Conservation (phyloP, 2,329 filamentous ascomycete species). For the Beauveria pseudobassiana region DNA sequence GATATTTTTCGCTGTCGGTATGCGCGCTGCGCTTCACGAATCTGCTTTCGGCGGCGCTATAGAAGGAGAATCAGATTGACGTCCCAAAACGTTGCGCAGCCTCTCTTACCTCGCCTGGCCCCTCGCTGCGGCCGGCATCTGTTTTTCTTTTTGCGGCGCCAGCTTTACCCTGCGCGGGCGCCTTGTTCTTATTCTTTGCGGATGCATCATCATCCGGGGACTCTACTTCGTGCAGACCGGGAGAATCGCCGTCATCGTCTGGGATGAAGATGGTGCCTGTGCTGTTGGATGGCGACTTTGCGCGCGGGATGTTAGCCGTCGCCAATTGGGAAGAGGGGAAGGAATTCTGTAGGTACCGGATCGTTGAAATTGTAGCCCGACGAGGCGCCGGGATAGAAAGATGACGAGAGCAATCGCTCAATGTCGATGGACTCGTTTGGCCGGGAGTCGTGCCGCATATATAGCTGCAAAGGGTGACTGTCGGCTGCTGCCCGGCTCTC, state of each 20-base stretch:
- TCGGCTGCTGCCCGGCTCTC: neutral
- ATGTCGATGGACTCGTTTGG: neutral
- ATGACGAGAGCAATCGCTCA: slow-evolving; percentile 3
- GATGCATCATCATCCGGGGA: neutral
- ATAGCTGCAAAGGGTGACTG: neutral
- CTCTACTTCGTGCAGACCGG: neutral
- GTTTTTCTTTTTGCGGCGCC: neutral
- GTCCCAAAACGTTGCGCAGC: neutral
- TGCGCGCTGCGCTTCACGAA: slow-evolving; percentile 70
- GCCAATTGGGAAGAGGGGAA: neutral
- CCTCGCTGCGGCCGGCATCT: neutral
- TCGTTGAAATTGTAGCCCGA: neutral
- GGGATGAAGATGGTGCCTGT: neutral
- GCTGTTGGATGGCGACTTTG: neutral
- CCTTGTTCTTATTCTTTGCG: neutral
- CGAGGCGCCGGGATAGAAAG: slow-evolving; percentile 2
- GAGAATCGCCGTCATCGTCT: neutral
- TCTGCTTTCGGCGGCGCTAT: slow-evolving; percentile 69
- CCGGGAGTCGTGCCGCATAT: neutral
- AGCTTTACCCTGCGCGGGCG: neutral
- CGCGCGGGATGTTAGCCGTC: neutral
- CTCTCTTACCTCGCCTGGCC: slow-evolving; percentile 1
- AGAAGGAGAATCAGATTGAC: too few relatives aligned
- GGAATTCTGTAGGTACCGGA: neutral
- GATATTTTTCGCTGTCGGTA: slow-evolving; percentile 74